Evolutionary conservation across 208 protist genomes (phyloP).

Genomic region (Leishmania lainsoni): DNA sequence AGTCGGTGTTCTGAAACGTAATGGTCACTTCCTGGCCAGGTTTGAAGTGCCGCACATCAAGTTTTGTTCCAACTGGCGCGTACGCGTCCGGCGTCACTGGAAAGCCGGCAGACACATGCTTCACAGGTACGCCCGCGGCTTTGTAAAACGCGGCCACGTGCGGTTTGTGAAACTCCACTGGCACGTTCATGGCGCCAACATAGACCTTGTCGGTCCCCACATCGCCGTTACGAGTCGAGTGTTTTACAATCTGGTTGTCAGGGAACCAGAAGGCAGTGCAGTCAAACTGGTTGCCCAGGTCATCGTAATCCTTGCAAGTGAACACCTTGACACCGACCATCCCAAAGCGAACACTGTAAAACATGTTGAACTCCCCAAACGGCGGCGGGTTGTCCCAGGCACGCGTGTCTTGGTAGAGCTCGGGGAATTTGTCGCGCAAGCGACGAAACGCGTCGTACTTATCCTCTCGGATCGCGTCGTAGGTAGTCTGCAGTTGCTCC

Average conservation of each 20-base stretch:
- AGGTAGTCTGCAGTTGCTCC: constrained; percentile 93
- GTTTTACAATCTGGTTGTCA: constrained; percentile 92
- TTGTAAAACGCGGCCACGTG: constrained; percentile 91
- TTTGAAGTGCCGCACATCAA: constrained; percentile 94
- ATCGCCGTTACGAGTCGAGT: constrained; percentile 78
- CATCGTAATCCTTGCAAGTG: constrained; percentile 93
- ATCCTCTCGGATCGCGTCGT: constrained; percentile 93
- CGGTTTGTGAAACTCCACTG: constrained; percentile 92
- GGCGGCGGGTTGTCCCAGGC: constrained; percentile 93
- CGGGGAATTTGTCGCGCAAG: constrained; percentile 91
- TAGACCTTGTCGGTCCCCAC: constrained; percentile 85
- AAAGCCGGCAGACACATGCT: constrained; percentile 88
- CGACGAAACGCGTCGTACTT: constrained; percentile 94
- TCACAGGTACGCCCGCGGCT: constrained; percentile 87
- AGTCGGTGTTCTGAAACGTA: constrained; percentile 92
- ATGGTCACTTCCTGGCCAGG: constrained; percentile 93
- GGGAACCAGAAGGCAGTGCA: constrained; percentile 94
- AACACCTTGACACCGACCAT: constrained; percentile 92
- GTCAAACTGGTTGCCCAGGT: constrained; percentile 93
- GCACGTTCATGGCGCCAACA: constrained; percentile 92
- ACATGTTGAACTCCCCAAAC: constrained; percentile 95
- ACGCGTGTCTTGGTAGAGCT: constrained; percentile 92
- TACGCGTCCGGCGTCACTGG: constrained; percentile 90
- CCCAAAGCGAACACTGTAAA: constrained; percentile 92
- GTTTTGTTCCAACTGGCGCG: constrained; percentile 91